These are phyloP conservation scores for Westerdykella aurantiaca DNA, from an alignment of 2,329 filamentous ascomycete species.

Conservation along the genomic window DNA sequence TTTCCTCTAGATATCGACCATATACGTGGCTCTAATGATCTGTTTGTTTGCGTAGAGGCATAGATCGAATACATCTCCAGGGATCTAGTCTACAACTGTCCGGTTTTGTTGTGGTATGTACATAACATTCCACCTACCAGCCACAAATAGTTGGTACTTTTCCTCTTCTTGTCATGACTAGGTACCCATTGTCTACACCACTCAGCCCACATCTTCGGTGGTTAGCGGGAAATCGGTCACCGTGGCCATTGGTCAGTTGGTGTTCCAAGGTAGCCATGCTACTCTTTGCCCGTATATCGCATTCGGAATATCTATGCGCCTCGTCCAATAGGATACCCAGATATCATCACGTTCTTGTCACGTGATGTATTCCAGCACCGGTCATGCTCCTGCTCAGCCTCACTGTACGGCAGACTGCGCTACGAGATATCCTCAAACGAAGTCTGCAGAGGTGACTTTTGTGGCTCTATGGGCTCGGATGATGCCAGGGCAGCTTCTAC, in stretches of 20 bases:
- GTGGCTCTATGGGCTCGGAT: neutral
- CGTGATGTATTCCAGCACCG: neutral
- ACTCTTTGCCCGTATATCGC: neutral
- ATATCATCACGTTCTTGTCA: neutral
- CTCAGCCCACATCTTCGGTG: no score
- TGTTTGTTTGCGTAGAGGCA: no score
- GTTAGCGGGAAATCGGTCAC: neutral
- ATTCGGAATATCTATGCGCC: neutral
- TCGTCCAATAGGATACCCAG: neutral
- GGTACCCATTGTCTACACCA: no score
- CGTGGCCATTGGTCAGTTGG: neutral
- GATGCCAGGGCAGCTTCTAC: neutral
- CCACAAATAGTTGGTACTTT: no score
- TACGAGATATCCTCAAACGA: neutral
- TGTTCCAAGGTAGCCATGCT: neutral
- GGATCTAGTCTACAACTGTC: no score
- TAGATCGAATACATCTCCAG: no score
- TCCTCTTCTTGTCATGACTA: no score
- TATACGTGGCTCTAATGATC: no score
- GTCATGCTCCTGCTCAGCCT: neutral
- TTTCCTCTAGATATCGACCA: no score
- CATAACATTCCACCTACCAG: no score
- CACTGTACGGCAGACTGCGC: neutral
- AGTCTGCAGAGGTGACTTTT: neutral
- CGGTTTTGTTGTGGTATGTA: no score